phyloP scores from a whole-genome alignment of 305 asterid species.

The Fraxinus greggii region DNA sequence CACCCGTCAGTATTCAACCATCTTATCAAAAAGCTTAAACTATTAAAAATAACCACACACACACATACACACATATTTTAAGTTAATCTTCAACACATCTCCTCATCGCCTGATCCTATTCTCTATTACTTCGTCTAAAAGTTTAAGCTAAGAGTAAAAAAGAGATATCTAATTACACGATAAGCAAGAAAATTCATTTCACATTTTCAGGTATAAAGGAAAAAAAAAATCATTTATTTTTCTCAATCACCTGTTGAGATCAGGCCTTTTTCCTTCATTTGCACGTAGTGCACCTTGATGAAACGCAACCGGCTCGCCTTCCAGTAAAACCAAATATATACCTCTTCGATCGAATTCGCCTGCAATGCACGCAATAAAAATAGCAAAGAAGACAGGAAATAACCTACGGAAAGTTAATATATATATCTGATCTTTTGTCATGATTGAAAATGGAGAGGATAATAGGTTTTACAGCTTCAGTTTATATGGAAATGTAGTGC shows the following conservation, averaged over 20 bases:
- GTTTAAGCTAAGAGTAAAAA: not conserved
- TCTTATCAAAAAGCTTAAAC: not conserved
- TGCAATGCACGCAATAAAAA: constrained; percentile 33
- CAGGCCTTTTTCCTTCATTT: constrained; percentile 18
- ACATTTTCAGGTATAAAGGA: not conserved
- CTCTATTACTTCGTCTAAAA: not conserved
- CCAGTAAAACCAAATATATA: constrained; percentile 59
- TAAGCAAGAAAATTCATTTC: not conserved
- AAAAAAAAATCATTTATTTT: too few species aligned
- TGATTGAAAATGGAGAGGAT: constrained; percentile 2
- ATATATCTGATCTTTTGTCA: constrained; percentile 11
- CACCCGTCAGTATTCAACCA: not conserved
- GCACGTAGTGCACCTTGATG: constrained; percentile 12
- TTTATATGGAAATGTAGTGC: constrained; percentile 19
- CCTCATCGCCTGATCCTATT: not conserved
- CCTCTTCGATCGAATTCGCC: constrained; percentile 37
- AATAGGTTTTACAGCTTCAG: constrained; percentile 8
- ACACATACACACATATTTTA: too few species aligned
- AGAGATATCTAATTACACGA: not conserved
- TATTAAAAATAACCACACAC: not conserved
- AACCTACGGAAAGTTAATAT: constrained; percentile 8
- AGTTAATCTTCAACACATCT: not conserved
- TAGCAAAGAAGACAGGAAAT: constrained; percentile 22
- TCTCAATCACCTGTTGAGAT: constrained; percentile 37
- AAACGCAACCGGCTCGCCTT: constrained; percentile 76